Percentiles rank a stretch among this genome's conserved stretches.
Conservation (phyloP, 768 basidiomycete species). For the Crassisporium funariophilum region DNA sequence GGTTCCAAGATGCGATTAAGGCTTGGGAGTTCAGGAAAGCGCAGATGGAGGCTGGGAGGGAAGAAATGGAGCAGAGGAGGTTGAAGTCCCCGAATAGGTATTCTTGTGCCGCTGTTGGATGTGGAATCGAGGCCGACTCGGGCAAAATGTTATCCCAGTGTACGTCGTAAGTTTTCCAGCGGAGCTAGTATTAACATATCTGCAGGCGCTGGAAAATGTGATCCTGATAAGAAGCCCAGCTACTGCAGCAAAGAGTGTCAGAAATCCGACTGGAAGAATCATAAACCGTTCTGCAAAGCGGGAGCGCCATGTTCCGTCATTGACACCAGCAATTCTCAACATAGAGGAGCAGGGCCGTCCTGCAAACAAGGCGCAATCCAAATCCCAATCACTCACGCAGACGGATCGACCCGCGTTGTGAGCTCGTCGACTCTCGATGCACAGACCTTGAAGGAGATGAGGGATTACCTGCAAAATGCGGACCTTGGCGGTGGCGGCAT, state of each 20-base stretch:
- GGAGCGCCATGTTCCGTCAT: constrained; percentile 33
- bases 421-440: constrained; percentile 30
- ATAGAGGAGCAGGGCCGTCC: constrained; percentile 2
- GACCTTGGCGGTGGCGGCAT: no score
- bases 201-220: constrained; percentile 31
- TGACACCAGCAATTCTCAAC: constrained; percentile 24
- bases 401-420: constrained; percentile 23
- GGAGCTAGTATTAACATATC: neutral
- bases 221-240: constrained; percentile 32
- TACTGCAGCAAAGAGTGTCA: constrained; percentile 35
- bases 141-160: constrained; percentile 27
- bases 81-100: constrained; percentile 28
- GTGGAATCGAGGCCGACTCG: constrained; percentile 28
- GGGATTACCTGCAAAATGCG: no score
- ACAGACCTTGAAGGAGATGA: constrained; percentile 30
- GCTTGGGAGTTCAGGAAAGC: constrained; percentile 20
- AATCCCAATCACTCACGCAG: constrained; percentile 25
- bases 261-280: constrained; percentile 34
- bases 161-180: constrained; percentile 11
- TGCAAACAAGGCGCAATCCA: constrained; percentile 21
- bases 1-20: constrained; percentile 22
- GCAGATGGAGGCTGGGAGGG: constrained; percentile 17
- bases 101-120: constrained; percentile 28
- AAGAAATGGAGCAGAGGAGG: constrained; percentile 25
- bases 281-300: constrained; percentile 36